These are phyloP conservation scores for Volutella citrinella DNA, from an alignment of 2,329 filamentous ascomycete species.

Conservation along the genomic window DNA sequence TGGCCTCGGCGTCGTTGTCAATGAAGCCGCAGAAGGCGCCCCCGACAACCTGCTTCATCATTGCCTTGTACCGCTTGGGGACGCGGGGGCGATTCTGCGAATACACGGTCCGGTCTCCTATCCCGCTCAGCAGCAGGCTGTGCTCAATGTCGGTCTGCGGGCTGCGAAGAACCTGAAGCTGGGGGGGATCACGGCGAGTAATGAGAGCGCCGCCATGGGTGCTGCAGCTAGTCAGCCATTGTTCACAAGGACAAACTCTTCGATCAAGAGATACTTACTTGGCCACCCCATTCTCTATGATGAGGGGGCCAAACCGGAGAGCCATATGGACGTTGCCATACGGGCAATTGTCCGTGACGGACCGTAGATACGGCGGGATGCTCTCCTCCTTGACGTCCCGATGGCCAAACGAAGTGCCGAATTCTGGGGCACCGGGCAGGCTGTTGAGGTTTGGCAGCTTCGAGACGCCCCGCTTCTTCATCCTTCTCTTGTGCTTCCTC, in stretches of 20 bases:
- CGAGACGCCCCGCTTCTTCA: too few relatives aligned
- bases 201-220: constrained; percentile 22
- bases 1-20: constrained; percentile 17
- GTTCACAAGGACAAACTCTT: too few relatives aligned
- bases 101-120: constrained; percentile 13
- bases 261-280: constrained; percentile 26
- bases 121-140: constrained; percentile 20
- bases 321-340: constrained; percentile 36
- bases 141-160: constrained; percentile 8
- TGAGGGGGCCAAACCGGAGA: constrained; percentile 33
- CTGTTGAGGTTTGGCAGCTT: constrained; percentile 10
- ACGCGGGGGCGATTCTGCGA: constrained; percentile 14
- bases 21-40: constrained; percentile 30
- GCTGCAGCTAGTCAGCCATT: constrained; percentile 15
- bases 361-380: constrained; percentile 27
- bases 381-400: constrained; percentile 13
- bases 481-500: too few relatives aligned
- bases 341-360: constrained; percentile 26
- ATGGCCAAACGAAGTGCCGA: constrained; percentile 15
- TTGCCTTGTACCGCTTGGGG: constrained; percentile 31
- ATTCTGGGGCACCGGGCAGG: constrained; percentile 13
- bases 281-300: constrained; percentile 37
- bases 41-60: constrained; percentile 40
- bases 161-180: constrained; percentile 17
- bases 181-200: constrained; percentile 21